Base-by-base conservation (phyloP, 345 rosid species). In the Linum usitatissimum region DNA sequence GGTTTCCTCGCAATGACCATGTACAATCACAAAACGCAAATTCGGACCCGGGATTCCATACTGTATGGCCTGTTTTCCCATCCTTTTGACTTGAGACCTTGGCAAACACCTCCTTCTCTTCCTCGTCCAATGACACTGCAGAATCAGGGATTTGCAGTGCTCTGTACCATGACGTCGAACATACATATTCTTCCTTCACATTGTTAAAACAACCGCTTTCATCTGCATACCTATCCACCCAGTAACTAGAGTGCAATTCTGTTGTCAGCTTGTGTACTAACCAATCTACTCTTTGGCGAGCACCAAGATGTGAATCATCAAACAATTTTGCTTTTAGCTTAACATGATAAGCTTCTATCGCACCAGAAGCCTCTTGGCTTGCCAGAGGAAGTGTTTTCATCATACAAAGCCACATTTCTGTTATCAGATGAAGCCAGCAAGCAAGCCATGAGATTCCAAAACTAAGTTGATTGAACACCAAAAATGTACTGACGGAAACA, bases 41-140 rank as follows among this genome's bases (percentile, higher is more conserved):
- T 60, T 90, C 96, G 0, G 99, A 87, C 54, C 97, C 88, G n/a
- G 96, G 91, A 66, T 93, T 93, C 97, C 88, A 86, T n/a, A 93
- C 96, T 34, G 74, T 61, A 66, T 74, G 87, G 12, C 71, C 67
- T 55, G 75, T n/a, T 23, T 68, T 62, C 58, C 75, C 54, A 70
- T 84, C 90, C 61, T 75, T 87, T 73, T 77, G 84, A 80, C 96
- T 87, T 54, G 57, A 72, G n/a, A 87, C 92, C 66, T 80, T 84
- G 18, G 95, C 96, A 64, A 76, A 80, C 53, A 75, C 78, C 38
- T 23, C 28, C 53, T 18, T 75, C 56, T 69, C 73, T 45, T 80
- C 70, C 38, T 71, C 73, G 62, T 81, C 90, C 34, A 93, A 68
- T n/a, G 77, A 73, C 67, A 93, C 80, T 17, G 91, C 78, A 64